These are phyloP conservation scores for Ceratocystis destructans DNA, from an alignment of 2,329 filamentous ascomycete species.

Conservation along the genomic window DNA sequence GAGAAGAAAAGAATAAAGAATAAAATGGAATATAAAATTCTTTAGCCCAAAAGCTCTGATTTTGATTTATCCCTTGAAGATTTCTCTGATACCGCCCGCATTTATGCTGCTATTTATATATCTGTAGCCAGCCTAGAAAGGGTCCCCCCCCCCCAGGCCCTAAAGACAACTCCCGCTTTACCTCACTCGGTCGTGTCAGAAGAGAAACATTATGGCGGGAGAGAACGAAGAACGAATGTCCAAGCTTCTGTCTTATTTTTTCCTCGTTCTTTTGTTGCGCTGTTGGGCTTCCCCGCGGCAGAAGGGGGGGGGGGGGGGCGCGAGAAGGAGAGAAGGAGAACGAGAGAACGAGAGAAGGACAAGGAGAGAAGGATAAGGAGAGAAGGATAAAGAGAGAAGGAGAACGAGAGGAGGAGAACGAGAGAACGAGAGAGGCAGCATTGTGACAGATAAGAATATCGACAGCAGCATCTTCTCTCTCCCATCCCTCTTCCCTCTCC, in stretches of 20 bases:
- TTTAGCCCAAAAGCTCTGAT: background rate
- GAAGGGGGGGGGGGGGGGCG: background rate
- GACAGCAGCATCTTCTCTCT: background rate
- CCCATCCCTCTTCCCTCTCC: background rate
- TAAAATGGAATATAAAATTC: background rate
- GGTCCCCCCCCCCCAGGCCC: no score
- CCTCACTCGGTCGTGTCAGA: constrained; percentile 7
- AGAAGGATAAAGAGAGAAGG: background rate
- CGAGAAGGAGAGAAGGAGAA: background rate
- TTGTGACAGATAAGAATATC: no score
- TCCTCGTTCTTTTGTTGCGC: background rate
- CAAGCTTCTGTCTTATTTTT: constrained; percentile 5
- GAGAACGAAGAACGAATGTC: background rate
- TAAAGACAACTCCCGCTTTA: background rate
- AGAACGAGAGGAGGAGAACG: background rate
- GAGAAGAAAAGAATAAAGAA: background rate
- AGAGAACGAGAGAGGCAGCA: background rate
- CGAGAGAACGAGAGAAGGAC: background rate
- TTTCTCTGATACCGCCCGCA: background rate
- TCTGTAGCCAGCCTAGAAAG: background rate
- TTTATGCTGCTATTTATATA: constrained; percentile 2
- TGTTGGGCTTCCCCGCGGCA: background rate
- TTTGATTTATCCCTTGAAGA: background rate
- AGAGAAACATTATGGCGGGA: background rate
- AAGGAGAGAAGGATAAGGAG: background rate